Conservation (phyloP, 148 eudicot species). For the Suaeda aralocaspica region DNA sequence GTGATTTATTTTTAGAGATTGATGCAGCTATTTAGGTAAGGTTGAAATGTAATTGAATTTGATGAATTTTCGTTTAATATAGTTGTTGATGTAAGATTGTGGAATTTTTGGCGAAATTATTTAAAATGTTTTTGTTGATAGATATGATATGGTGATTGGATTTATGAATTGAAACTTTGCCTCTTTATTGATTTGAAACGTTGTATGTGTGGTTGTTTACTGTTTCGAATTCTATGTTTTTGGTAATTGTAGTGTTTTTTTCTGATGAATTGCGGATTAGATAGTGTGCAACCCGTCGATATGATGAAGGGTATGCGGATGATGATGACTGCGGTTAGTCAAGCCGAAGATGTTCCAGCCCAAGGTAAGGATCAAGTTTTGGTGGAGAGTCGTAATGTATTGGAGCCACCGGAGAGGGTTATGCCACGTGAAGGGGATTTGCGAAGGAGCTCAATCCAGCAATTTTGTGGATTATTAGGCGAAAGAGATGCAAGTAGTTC, state of each 20-base stretch:
- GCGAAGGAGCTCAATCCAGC: slow-evolving; percentile 35
- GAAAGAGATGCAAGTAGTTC: slow-evolving; percentile 37
- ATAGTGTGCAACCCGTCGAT: slow-evolving; percentile 3
- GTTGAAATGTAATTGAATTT: neutral
- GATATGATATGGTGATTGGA: neutral
- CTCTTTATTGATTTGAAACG: too few species aligned
- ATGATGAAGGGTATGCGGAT: slow-evolving; percentile 57
- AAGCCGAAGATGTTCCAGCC: slow-evolving; percentile 29
- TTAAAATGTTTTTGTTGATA: slow-evolving; percentile 10
- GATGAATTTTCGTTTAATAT: neutral
- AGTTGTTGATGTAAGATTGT: neutral
- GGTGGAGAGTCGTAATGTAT: slow-evolving; percentile 28
- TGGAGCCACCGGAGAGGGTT: slow-evolving; percentile 39
- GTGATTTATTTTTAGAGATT: neutral
- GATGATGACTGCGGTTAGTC: slow-evolving; percentile 37
- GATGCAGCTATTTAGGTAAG: slow-evolving; percentile 2
- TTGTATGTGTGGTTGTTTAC: neutral
- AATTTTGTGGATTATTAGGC: slow-evolving; percentile 41
- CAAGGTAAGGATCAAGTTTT: slow-evolving; percentile 42
- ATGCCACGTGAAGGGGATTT: slow-evolving; percentile 38
- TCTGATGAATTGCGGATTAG: slow-evolving; percentile 21
- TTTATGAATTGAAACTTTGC: too few species aligned
- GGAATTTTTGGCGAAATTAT: neutral
- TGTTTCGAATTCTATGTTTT: neutral
- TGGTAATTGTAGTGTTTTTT: too few species aligned